Evolutionary conservation across 1,139 yeast genomes (phyloP).

Genomic region (Pichia sp.): DNA sequence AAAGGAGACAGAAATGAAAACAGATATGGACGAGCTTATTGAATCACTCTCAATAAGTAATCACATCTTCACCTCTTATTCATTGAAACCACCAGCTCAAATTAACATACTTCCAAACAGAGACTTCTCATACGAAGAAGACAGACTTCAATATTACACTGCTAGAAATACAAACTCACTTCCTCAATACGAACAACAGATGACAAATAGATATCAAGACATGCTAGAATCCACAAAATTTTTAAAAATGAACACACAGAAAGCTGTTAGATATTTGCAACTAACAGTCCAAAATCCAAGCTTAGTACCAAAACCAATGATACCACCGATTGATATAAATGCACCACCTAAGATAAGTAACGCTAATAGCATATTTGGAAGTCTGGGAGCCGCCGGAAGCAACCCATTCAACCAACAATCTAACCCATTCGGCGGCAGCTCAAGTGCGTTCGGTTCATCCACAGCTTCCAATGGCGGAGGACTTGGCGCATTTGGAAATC

Average conservation of each 20-base stretch:
- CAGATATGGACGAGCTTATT: constrained; percentile 29
- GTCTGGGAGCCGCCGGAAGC: not conserved
- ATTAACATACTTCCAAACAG: constrained; percentile 48
- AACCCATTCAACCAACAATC: constrained; percentile 21
- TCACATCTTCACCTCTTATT: constrained; percentile 36
- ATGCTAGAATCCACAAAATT: constrained; percentile 44
- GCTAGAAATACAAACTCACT: constrained; percentile 40
- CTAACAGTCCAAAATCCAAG: constrained; percentile 40
- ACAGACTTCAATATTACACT: constrained; percentile 45
- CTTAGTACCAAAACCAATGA: constrained; percentile 39
- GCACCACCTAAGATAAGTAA: not conserved
- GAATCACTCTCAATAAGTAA: constrained; percentile 4
- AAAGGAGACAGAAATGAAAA: constrained; percentile 29
- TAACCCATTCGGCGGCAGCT: constrained; percentile 21
- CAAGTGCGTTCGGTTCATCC: constrained; percentile 16
- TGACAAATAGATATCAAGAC: constrained; percentile 44
- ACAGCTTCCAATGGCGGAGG: constrained; percentile 11
- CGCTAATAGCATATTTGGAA: constrained; percentile 12
- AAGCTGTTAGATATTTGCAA: constrained; percentile 60
- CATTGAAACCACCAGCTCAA: constrained; percentile 38
- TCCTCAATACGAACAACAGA: constrained; percentile 40
- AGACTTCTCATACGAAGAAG: constrained; percentile 59
- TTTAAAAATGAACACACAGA: constrained; percentile 40
- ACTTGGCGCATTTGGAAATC: constrained; percentile 14
- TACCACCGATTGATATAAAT: constrained; percentile 33